Evolutionary conservation across 495 filamentous ascomycete genomes (phyloP), one percentile per base, ranked within the genome.

Genomic region (Penicillium angulare): DNA sequence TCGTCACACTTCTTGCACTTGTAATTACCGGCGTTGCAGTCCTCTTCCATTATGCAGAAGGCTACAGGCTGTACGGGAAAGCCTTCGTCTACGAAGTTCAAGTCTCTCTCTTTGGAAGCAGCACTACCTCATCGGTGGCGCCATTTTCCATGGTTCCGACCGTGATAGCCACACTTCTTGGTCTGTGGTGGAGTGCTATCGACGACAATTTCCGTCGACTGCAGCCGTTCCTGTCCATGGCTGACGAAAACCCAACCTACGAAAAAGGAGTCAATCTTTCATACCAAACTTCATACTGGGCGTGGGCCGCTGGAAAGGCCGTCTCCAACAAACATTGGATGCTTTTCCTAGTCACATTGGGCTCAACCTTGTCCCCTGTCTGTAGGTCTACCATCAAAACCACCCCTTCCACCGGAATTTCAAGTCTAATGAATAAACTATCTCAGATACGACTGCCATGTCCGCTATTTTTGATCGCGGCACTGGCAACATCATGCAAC

Each of bases 111-210:
- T 22, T 57, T 3, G 50, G 60, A 13, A 55, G 50, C 24, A 47
- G 55, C 0, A 7, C 23, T n/a, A 67, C 0, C 55, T 31, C 60
- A 3, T 48, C 58, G 1, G 45, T 72, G 6, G 67, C 63, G 6
- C 67, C 71, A 0, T 63, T 68, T 18, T 64, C 59, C 15, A 67
- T 57, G 52, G 65, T 56, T 44, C 63, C 46, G 55, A 73, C 65
- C 50, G 55, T 67, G 47, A 64, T 61, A 36, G 62, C 57, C 27
- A 53, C 34, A 44, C 59, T 15, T 3, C 47, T 71, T 46, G 67
- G 62, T 16, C 40, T 74, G 2, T 74, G 67, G 67, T 74, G 71
- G 71, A 56, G 61, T 22, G 57, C 69, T 3, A 57, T 72, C 5
- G 71, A 72, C 16, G 58, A 64, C 0, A 64, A 43, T 12, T 64